A percentile compares a stretch with the other conserved stretches of the same genome.
These are phyloP conservation scores for Ceratobasidium sp. DNA, from an alignment of 1,284 basidiomycete genomes.

Conservation along the genomic window DNA sequence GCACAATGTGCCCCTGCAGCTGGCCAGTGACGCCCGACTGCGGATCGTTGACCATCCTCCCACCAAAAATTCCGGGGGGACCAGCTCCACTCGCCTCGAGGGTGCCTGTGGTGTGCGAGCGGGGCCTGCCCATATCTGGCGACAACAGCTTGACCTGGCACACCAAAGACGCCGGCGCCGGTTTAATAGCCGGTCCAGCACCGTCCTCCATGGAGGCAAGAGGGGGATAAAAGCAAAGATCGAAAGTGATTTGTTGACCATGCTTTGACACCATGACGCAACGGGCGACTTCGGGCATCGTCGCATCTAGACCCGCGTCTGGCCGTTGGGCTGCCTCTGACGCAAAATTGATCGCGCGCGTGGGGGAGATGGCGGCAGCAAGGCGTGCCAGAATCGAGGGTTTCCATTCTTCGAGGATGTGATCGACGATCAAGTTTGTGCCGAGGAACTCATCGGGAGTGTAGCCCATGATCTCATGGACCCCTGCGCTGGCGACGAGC, in stretches of 20 bases:
- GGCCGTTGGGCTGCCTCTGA: constrained; percentile 1
- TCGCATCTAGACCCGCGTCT: constrained; percentile 20
- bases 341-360: constrained; percentile 48
- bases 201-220: constrained; percentile 51
- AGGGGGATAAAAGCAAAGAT: constrained; percentile 52
- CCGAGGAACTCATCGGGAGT: constrained; percentile 49
- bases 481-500: constrained; percentile 62
- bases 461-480: constrained; percentile 54
- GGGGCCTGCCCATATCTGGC: constrained; percentile 25
- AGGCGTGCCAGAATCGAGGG: constrained; percentile 48
- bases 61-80: constrained; percentile 7
- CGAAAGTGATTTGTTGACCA: constrained; percentile 50
- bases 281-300: constrained; percentile 37
- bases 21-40: constrained; percentile 49
- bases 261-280: constrained; percentile 29
- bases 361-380: constrained; percentile 42
- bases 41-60: constrained; percentile 38
- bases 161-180: constrained; percentile 48
- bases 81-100: constrained; percentile 7
- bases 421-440: constrained; percentile 49
- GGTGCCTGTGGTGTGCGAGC: constrained; percentile 23
- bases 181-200: constrained; percentile 36
- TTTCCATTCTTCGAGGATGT: constrained; percentile 39
- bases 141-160: constrained; percentile 31
- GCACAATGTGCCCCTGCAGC: constrained; percentile 51